Evolutionary conservation across 2,329 filamentous ascomycete species (phyloP).

Genomic region (Pseudocercospora cruenta): DNA sequence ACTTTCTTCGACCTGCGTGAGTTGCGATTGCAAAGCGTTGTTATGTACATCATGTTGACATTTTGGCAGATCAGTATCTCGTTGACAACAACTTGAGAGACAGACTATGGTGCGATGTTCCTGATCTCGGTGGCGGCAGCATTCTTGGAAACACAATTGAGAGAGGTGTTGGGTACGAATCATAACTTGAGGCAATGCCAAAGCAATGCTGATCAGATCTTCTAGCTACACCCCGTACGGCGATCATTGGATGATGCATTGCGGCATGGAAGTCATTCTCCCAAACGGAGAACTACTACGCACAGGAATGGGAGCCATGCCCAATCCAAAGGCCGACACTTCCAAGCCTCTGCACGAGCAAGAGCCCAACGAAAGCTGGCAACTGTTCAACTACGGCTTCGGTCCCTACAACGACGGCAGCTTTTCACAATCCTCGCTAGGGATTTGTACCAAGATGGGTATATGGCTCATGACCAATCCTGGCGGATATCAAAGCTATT

Average conservation of each 20-base stretch:
- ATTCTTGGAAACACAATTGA: constrained; percentile 57
- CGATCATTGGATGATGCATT: constrained; percentile 52
- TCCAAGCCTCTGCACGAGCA: constrained; percentile 29
- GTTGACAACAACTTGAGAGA: constrained; percentile 44
- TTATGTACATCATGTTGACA: too few species aligned
- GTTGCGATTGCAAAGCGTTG: not conserved
- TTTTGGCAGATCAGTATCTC: constrained; percentile 48
- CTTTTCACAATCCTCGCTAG: constrained; percentile 43
- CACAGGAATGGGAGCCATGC: constrained; percentile 48
- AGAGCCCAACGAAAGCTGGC: constrained; percentile 28
- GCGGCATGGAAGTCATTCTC: constrained; percentile 50
- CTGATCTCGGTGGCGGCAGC: constrained; percentile 55
- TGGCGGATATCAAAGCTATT: constrained; percentile 41
- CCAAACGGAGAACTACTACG: constrained; percentile 45
- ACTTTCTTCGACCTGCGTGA: constrained; percentile 53
- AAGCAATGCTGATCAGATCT: not conserved
- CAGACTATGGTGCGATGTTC: constrained; percentile 49
- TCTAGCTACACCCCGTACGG: constrained; percentile 43
- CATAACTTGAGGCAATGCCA: not conserved
- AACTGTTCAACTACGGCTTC: constrained; percentile 43
- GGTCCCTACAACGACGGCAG: constrained; percentile 44
- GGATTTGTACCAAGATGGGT: constrained; percentile 55
- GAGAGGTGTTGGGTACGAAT: constrained; percentile 41
- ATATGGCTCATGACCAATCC: constrained; percentile 59
- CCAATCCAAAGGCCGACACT: constrained; percentile 32